Percentiles rank a stretch among this genome's conserved stretches.
Conservation (phyloP, 2,329 filamentous ascomycete species). For the Clonostachys byssicola region DNA sequence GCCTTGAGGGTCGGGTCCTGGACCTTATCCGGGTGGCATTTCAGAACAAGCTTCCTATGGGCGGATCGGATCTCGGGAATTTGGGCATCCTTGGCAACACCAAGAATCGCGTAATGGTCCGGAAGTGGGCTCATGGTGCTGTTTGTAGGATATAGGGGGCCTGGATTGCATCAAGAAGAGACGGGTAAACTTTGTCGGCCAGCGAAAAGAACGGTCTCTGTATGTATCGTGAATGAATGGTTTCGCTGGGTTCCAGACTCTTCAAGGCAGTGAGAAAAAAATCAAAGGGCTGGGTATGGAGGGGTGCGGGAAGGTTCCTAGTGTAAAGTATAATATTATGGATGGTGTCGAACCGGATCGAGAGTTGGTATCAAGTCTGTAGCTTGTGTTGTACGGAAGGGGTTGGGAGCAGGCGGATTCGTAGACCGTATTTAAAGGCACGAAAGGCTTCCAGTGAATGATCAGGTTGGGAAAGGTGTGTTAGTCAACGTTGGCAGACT, state of each 20-base stretch:
- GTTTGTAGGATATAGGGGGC: not conserved
- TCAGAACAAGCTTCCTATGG: constrained; percentile 81
- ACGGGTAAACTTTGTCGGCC: not conserved
- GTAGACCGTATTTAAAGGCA: constrained; percentile 5
- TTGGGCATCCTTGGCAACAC: constrained; percentile 68
- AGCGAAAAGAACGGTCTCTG: not conserved
- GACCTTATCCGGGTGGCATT: constrained; percentile 89
- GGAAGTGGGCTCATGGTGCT: constrained; percentile 44
- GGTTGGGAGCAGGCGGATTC: not conserved
- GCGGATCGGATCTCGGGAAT: constrained; percentile 69
- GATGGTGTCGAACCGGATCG: too few relatives aligned
- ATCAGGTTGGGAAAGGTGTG: too few relatives aligned
- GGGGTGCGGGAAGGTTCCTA: too few relatives aligned
- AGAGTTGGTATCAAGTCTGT: too few relatives aligned
- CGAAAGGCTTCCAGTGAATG: not conserved
- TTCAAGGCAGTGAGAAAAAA: not conserved
- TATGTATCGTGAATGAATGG: not conserved
- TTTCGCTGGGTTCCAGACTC: not conserved
- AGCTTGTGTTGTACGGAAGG: not conserved
- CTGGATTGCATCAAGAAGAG: not conserved
- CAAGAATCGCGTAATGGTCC: constrained; percentile 78
- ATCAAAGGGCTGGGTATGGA: not conserved
- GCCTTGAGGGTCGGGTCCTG: constrained; percentile 73
- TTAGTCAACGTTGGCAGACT: too few relatives aligned
- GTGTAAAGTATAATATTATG: too few relatives aligned